These are phyloP conservation scores for Lactarius vividus DNA, from an alignment of 768 basidiomycete species.

Conservation along the genomic window DNA sequence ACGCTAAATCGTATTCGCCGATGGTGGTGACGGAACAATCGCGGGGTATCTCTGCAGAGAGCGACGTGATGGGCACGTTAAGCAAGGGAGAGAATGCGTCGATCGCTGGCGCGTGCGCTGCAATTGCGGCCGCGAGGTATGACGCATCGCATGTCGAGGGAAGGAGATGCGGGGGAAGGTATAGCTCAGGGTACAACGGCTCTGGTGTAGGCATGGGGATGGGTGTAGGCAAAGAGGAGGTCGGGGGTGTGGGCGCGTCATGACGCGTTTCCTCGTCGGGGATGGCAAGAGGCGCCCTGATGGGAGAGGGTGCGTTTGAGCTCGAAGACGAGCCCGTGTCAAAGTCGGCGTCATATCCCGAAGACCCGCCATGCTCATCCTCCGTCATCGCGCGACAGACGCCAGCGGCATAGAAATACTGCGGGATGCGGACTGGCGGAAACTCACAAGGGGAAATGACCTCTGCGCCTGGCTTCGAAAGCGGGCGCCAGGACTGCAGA, in stretches of 20 bases:
- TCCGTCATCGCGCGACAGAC: background rate
- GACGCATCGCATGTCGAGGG: background rate
- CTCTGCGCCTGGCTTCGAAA: background rate
- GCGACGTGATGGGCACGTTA: background rate
- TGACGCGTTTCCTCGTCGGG: background rate
- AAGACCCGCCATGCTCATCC: background rate
- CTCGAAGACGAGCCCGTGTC: background rate
- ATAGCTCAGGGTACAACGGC: slow-evolving; percentile 7
- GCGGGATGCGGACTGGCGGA: slow-evolving; percentile 6
- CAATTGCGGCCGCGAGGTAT: slow-evolving; percentile 7
- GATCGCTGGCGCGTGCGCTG: background rate
- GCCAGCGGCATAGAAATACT: background rate
- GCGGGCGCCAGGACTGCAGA: slow-evolving; percentile 11
- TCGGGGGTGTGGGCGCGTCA: background rate
- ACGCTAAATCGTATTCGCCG: background rate
- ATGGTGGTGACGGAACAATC: background rate
- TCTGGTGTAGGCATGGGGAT: background rate
- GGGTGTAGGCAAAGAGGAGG: background rate
- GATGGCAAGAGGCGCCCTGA: background rate
- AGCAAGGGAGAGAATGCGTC: background rate
- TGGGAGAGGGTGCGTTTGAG: background rate
- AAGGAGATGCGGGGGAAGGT: slow-evolving; percentile 15
- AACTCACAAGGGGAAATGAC: background rate
- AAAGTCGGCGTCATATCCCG: background rate
- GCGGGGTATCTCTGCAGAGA: background rate